Base-by-base conservation (phyloP, 495 filamentous ascomycete species). In the Xylaria bambusicola region DNA sequence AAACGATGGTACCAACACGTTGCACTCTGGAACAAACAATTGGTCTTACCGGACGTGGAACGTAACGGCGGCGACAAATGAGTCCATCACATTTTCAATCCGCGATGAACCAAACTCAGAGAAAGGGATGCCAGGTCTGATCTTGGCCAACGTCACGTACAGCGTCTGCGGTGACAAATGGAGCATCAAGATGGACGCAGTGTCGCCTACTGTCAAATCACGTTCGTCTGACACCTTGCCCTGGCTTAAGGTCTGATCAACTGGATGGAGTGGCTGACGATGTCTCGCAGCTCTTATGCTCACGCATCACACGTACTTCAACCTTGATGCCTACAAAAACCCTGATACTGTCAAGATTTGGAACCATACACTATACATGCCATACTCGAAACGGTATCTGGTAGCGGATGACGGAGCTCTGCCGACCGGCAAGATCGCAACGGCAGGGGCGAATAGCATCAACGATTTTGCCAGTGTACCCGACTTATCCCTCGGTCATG, bases 11-110 rank as follows among this genome's bases (percentile, higher is more conserved):
- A 66, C 64, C 48, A 84, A 85, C 65, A 85, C 83, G 45, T 75
- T 86, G 35, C 83, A 86, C 71, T 82, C 80, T 54, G 83, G 83
- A 8, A 75, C 75, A 24, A 84, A 85, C 67, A 84, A 84, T 60
- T 86, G 83, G 83, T 82, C 79, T 21, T 84, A 70, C 62, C 75
- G 80, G 23, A 66, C 69, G 23, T 83, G 77, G 71, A 79, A 82
- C 49, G 80, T 82, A 48, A 77, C 72, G 35, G 85, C 85, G 3
- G 74, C 86, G 13, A 70, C 80, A 71, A 36, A 77, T 73, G 75
- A 85, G 73, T 88, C 86, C 13, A 88, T 96, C 71, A 94, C 91
- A 33, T 96, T 96, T 74, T 82, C 82, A 42, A 78, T 95, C 61
- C 72, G 83, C 17, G 91, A 96, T 69, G 72, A 73, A 40, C 74